Evolutionary conservation across 371 early-diverging fungal genomes (phyloP), one percentile per base, ranked within the genome.

Genomic region (Rhizomucor miehei): DNA sequence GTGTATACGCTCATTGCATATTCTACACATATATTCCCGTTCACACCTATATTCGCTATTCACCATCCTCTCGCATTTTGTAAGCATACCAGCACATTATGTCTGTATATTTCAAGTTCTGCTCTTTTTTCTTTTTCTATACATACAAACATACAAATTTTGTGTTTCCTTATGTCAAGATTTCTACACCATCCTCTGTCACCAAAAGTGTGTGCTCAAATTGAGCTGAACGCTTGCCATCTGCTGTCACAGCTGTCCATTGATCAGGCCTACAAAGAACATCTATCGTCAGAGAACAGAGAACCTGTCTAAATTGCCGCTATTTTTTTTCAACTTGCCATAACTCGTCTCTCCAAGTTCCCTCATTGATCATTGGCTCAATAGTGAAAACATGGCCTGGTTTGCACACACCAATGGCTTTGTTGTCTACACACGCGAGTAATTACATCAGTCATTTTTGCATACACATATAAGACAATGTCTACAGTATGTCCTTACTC

Each of bases 141-240:
- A 38, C 51, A 51, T 36, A 38, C 21, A 29, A 34, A 16, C 45
- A n/a, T 44, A 9, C 20, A 53, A 41, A 41, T 41, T 4, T 41
- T 16, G 6, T 6, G 3, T 14, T 11, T 20, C 4, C 45, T 46
- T 59, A 60, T 20, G 97, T 93, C 60, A 99, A 79, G 49, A 99
- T 82, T 64, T 98, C 98, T 45, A 89, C 89, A 16, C 98, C 97
- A 24, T 75, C 81, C 67, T 97, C 91, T 5, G 96, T 98, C 16
- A 99, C 89, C 48, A 97, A 80, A 53, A 99, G 65, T 12, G 96
- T 96, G 64, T 99, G 95, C 70, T 99, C 99, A 75, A 99, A 99
- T 79, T 99, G 99, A 1, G 99, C 98, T n/a, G 94, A 93, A 39
- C 95, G 83, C 71, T 93, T 93, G 41, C 98, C 98, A 62, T 98